Base-by-base conservation (phyloP, 805 yeast species). In the Lipomyces sp. region DNA sequence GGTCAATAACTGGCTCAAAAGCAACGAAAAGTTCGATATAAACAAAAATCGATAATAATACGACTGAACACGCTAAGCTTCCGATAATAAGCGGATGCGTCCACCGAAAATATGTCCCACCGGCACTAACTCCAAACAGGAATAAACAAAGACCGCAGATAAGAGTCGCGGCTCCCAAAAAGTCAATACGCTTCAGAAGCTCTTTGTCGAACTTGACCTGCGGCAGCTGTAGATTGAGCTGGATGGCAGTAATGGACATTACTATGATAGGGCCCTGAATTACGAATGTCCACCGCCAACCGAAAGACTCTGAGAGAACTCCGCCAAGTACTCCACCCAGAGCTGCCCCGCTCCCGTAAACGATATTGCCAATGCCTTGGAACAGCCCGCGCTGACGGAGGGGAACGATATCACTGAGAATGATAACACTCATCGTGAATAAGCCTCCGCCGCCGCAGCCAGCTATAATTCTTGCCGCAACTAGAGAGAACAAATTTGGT, bases 391-490 rank as follows among this genome's bases (percentile, higher is more conserved):
- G 81, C 54, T 88, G 85, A 64, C 94, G 81, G 66, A 89, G 57
- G 1, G 95, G 87, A 34, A 92, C 87, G 56, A 90, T 79, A 76
- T 92, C 97, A 33, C 90, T 86, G 71, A 88, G 83, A 3, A 92
- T 83, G 64, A 91, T 89, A 8, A 96, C 88, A 29, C 90, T 84
- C 72, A 90, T 79, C 0, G 93, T 83, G 61, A 87, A 85, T 73
- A 91, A 84, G 0, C 97, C 97, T 4, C 96, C 94, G 15, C 96
- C 97, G 15, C 97, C 97, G 63, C 89, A 83, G 18, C 97, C 97
- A 30, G 95, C 87, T 60, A 91, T 80, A 68, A 90, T 87, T 72
- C 96, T 81, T 0, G 69, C 73, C 13, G 54, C 50, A 6, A 70
- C 68, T 13, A 70, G 65, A 0, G 30, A 15, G 57, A 50, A 60